Conservation (phyloP, 78 protist species). For the Polysphondylium violaceum region DNA sequence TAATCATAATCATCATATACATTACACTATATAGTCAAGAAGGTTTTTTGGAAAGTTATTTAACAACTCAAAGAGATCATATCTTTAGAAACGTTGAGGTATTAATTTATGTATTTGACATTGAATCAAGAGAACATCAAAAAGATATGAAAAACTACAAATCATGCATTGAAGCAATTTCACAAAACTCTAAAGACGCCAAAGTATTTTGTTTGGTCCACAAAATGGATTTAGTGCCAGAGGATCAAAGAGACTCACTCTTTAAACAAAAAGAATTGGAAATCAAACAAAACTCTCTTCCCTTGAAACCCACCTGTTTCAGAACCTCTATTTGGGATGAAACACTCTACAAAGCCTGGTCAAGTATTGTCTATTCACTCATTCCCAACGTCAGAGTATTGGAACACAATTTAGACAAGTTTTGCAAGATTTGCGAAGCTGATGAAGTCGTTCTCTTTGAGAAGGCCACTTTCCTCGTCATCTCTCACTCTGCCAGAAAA, state of each 20-base stretch:
- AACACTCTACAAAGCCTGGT: slow-evolving; percentile 97
- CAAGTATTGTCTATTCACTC: slow-evolving; percentile 93
- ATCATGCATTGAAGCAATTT: slow-evolving; percentile 91
- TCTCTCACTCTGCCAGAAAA: slow-evolving; percentile 89
- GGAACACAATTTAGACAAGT: slow-evolving; percentile 88
- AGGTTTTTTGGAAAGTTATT: slow-evolving; percentile 97
- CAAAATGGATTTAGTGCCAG: slow-evolving; percentile 98
- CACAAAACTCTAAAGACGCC: slow-evolving; percentile 88
- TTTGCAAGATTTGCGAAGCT: slow-evolving; percentile 94
- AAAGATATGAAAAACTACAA: slow-evolving; percentile 91
- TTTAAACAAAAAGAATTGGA: slow-evolving; percentile 83
- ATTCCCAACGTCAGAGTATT: slow-evolving; percentile 93
- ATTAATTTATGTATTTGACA: slow-evolving; percentile 96
- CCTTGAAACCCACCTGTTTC: slow-evolving; percentile 89
- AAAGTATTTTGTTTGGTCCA: slow-evolving; percentile 96
- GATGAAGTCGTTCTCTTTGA: slow-evolving; percentile 97
- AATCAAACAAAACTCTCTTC: slow-evolving; percentile 82
- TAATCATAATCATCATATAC: too few relatives aligned
- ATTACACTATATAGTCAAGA: slow-evolving; percentile 94
- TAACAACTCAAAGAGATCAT: slow-evolving; percentile 96
- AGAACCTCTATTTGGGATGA: slow-evolving; percentile 98
- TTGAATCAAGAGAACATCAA: slow-evolving; percentile 91
- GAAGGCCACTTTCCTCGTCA: slow-evolving; percentile 94
- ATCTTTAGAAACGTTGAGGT: slow-evolving; percentile 98
- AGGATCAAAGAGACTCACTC: slow-evolving; percentile 85